Percentiles rank a stretch among this genome's conserved stretches.
phyloP scores from a whole-genome alignment of 2,329 filamentous ascomycete species.

The Hypoxylon sp. region DNA sequence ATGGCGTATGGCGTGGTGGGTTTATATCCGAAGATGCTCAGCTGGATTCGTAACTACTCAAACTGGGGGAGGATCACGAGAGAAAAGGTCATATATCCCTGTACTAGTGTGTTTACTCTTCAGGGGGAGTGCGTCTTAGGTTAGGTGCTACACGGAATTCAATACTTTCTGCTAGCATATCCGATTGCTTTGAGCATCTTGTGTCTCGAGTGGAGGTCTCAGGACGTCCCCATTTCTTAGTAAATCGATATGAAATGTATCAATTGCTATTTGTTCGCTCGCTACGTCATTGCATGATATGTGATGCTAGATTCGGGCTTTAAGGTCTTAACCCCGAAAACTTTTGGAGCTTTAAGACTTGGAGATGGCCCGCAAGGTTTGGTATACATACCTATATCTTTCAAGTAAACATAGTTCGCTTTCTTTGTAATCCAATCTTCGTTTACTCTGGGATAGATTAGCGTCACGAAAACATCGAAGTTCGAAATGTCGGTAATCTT shows the following conservation, averaged over 20 bases:
- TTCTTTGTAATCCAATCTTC: background rate
- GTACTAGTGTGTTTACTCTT: constrained; percentile 26
- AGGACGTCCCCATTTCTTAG: constrained; percentile 13
- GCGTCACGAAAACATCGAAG: no score
- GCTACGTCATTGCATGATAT: constrained; percentile 30
- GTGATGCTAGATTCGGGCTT: constrained; percentile 32
- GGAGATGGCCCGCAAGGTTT: constrained; percentile 5
- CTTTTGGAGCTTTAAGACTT: constrained; percentile 6
- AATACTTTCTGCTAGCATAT: background rate
- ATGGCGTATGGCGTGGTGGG: constrained; percentile 37
- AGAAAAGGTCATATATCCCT: constrained; percentile 28
- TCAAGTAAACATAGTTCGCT: no score
- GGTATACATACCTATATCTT: background rate
- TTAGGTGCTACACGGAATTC: background rate
- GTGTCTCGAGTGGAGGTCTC: background rate
- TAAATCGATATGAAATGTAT: constrained; percentile 5
- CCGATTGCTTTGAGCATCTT: background rate
- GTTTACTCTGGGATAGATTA: background rate
- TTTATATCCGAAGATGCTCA: constrained; percentile 21
- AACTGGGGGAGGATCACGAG: background rate
- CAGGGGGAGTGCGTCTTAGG: background rate
- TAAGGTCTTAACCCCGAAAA: constrained; percentile 46
- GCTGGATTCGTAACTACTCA: background rate
- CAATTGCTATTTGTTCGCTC: background rate
- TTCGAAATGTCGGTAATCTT: constrained; percentile 61